A percentile compares a stretch with the other conserved stretches of the same genome.
These are phyloP conservation scores for Calonectria fujianensis DNA, from an alignment of 2,329 filamentous ascomycete genomes.

Conservation along the genomic window DNA sequence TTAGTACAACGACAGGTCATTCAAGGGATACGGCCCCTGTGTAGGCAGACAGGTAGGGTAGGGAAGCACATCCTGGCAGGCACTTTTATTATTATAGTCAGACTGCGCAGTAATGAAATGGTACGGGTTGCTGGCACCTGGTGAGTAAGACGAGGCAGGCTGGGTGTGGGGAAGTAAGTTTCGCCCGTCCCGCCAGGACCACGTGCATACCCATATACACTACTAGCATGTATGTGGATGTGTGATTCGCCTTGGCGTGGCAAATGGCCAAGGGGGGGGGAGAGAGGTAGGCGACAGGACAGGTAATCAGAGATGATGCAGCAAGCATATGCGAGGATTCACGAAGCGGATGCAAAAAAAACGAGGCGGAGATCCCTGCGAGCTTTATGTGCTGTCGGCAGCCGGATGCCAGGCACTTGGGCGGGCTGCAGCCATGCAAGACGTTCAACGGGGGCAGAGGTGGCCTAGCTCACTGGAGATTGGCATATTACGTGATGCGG, in stretches of 20 bases:
- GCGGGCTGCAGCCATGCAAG: neutral
- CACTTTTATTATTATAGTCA: conserved; percentile 10
- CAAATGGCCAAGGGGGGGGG: neutral
- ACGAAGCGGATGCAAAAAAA: neutral
- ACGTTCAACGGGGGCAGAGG: neutral
- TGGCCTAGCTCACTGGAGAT: neutral
- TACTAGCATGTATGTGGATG: neutral
- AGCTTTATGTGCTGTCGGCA: conserved; percentile 1
- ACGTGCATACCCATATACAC: neutral
- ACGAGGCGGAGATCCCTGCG: conserved; percentile 17
- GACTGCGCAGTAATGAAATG: conserved; percentile 17
- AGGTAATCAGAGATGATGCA: neutral
- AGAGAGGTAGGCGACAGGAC: neutral
- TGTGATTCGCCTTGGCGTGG: neutral
- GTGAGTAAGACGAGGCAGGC: conserved; percentile 12
- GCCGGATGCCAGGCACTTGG: neutral
- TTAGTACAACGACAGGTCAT: neutral
- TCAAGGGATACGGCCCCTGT: neutral
- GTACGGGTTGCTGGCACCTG: neutral
- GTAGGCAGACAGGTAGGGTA: neutral
- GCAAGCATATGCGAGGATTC: conserved; percentile 5
- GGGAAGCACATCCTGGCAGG: conserved; percentile 9
- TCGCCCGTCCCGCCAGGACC: conserved; percentile 14
- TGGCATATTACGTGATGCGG: conserved; percentile 23
- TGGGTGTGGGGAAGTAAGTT: conserved; percentile 18